Evolutionary conservation across 805 yeast species (phyloP).

Genomic region (Brettanomyces sp.): DNA sequence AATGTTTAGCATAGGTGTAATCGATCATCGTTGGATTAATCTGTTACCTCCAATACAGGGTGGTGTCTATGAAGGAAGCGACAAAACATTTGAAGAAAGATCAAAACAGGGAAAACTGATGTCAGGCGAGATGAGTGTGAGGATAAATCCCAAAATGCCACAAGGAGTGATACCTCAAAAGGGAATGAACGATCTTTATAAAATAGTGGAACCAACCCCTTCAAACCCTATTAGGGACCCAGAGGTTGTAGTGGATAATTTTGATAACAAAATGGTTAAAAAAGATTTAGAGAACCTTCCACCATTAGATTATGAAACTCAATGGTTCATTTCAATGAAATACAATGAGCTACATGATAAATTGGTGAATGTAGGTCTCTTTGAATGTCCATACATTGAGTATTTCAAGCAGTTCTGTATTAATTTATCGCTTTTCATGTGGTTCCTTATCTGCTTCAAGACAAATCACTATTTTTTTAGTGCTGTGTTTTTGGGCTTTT

Average conservation of each 20-base stretch:
- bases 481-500: conserved; percentile 60
- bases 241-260: conserved; percentile 40
- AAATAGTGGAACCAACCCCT: conserved; percentile 12
- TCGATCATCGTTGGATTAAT: conserved; percentile 61
- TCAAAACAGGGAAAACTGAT: conserved; percentile 4
- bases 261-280: conserved; percentile 46
- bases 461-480: conserved; percentile 38
- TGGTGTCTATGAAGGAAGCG: conserved; percentile 33
- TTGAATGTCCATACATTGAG: conserved; percentile 64
- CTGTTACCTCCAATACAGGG: conserved; percentile 87
- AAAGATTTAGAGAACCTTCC: conserved; percentile 55
- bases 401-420: conserved; percentile 64
- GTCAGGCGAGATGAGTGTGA: conserved; percentile 34
- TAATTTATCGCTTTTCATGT: conserved; percentile 42
- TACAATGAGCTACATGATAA: conserved; percentile 52
- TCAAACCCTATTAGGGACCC: conserved; percentile 42
- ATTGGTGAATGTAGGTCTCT: conserved; percentile 49
- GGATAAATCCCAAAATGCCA: conserved; percentile 42
- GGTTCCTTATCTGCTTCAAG: conserved; percentile 41
- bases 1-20: conserved; percentile 57
- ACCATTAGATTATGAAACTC: conserved; percentile 58
- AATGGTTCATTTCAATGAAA: conserved; percentile 41
- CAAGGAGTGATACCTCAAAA: conserved; percentile 34
- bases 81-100: neutral
- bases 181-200: conserved; percentile 28